Percentiles rank a stretch among this genome's conserved stretches.
phyloP scores from a whole-genome alignment of 257 asterid genomes.

The Oldenlandia corymbosa region DNA sequence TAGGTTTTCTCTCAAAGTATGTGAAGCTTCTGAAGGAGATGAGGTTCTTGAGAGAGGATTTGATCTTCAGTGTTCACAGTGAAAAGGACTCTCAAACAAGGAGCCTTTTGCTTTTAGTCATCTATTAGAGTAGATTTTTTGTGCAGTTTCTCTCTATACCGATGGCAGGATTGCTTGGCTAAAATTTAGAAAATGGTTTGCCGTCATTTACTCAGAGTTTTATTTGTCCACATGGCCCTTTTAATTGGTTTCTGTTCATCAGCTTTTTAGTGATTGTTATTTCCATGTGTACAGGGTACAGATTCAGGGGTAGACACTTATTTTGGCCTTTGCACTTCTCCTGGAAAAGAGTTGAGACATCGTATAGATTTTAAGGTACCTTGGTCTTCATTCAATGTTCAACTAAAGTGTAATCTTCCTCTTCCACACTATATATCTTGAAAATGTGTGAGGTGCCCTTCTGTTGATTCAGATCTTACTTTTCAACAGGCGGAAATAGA shows the following conservation, averaged over 20 bases:
- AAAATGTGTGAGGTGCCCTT: background rate
- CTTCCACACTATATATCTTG: background rate
- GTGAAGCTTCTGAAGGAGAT: slow-evolving; percentile 72
- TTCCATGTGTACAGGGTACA: slow-evolving; percentile 48
- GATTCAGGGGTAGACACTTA: slow-evolving; percentile 92
- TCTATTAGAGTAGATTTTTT: background rate
- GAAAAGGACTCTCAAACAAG: slow-evolving; percentile 52
- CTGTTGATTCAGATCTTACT: background rate
- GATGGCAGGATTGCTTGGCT: background rate
- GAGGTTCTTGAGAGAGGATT: slow-evolving; percentile 78
- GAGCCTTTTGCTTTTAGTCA: background rate
- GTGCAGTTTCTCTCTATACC: background rate
- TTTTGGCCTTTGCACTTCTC: slow-evolving; percentile 90
- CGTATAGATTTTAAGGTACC: slow-evolving; percentile 88
- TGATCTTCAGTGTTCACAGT: slow-evolving; percentile 75
- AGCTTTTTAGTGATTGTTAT: slow-evolving; percentile 9
- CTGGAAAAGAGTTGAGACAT: slow-evolving; percentile 75
- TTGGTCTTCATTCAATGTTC: background rate
- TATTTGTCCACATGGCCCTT: no score
- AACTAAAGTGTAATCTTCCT: background rate
- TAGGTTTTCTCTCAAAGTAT: slow-evolving; percentile 72
- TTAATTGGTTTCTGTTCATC: slow-evolving; percentile 10
- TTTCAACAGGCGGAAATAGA: background rate
- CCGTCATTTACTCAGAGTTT: background rate
- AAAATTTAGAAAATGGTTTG: background rate